Evolutionary conservation across 148 eudicot species (phyloP).

Genomic region (Mesembryanthemum crystallinum): DNA sequence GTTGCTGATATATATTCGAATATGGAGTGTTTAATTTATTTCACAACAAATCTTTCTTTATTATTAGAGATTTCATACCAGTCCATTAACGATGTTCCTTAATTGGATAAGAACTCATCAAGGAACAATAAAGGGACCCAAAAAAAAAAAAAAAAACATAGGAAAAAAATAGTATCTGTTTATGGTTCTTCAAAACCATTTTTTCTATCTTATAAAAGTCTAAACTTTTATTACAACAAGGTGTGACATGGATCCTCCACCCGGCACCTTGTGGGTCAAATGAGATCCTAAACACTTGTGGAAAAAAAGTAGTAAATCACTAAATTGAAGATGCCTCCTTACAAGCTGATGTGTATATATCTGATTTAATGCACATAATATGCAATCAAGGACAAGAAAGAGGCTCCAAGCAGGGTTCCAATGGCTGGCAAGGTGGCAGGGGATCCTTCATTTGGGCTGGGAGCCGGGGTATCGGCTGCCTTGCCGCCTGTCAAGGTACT

Average conservation of each 20-base stretch:
- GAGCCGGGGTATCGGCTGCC: constrained; percentile 7
- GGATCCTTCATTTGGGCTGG: background rate
- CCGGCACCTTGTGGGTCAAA: background rate
- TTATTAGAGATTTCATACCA: background rate
- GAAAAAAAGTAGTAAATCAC: background rate
- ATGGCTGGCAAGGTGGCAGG: constrained; percentile 16
- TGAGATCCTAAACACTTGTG: background rate
- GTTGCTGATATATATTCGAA: background rate
- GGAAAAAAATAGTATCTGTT: no score
- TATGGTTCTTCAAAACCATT: background rate
- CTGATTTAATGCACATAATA: constrained; percentile 1
- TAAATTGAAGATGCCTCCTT: constrained; percentile 4
- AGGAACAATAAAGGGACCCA: background rate
- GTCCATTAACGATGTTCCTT: no score
- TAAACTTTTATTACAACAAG: background rate
- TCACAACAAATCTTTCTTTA: background rate
- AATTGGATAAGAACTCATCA: no score
- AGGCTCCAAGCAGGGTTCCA: constrained; percentile 22
- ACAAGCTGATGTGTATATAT: background rate
- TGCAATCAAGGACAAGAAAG: constrained; percentile 19
- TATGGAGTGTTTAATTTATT: no score
- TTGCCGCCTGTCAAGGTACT: background rate
- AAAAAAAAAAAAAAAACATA: background rate
- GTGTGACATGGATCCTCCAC: background rate
- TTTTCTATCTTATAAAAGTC: background rate